Base-by-base conservation (phyloP, 108 stramenopile species). In the Discostella stelligeroides region DNA sequence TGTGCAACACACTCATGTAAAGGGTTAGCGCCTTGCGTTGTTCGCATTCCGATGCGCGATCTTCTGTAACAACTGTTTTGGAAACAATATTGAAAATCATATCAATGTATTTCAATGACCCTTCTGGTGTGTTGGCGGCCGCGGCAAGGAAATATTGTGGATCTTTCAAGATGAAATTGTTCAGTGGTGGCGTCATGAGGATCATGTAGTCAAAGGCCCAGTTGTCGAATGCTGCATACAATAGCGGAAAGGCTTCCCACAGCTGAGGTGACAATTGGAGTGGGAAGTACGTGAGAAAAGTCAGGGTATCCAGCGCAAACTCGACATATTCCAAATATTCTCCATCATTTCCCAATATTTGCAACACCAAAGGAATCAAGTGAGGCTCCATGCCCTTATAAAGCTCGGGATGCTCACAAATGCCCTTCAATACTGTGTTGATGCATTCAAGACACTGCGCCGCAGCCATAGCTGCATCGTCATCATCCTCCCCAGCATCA, bases 161-260 rank as follows among this genome's bases (percentile, higher is more conserved):
- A 34, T 82, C 92, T 63, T 96, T 95, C 23, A 80, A 68, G 63
- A 98, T 97, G 70, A 93, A 98, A 70, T 94, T 96, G 66, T 97
- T 95, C 41, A 98, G 62, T 25, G 97, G 96, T 7, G 89, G 92
- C 25, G 94, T 91, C 94, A 98, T 95, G 65, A 96, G 86, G 40
- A 91, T 85, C 70, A 98, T 66, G 63, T 97, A 97, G 69, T 98
- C 98, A 72, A 91, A 97, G 0, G 98, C 98, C 88, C 89, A 98
- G 59, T 92, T 82, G 51, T 98, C 86, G 80, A 96, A 96, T 7
- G 96, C 92, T 14, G 83, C 43, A 66, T 96, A 95, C 13, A 98
- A 74, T 38, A 94, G 89, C 17, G 96, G 95, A 82, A 97, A 98
- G 11, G 90, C 82, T 63, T 90, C 83, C 98, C 98, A 98, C 45